These are phyloP conservation scores for Psidium guajava DNA, from an alignment of 345 rosid genomes.

Conservation along the genomic window DNA sequence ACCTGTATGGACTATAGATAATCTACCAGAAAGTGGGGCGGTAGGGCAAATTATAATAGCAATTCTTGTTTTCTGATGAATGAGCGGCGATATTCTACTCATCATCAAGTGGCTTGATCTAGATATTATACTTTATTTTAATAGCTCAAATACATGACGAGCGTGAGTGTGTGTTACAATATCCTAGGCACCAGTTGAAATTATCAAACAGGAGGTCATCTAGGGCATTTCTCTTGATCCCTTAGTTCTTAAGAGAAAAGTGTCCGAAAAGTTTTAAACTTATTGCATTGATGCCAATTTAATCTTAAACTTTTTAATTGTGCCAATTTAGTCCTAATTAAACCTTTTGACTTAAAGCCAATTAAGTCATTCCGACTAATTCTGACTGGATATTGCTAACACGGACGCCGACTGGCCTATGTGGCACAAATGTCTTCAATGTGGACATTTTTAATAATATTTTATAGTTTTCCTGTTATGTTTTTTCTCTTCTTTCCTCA, in stretches of 20 bases:
- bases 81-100: not conserved
- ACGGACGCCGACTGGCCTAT: too few relatives aligned
- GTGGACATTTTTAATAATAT: too few relatives aligned
- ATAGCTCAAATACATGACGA: not conserved
- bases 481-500: too few relatives aligned
- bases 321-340: too few relatives aligned
- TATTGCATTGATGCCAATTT: too few relatives aligned
- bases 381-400: too few relatives aligned
- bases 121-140: not conserved
- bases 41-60: not conserved
- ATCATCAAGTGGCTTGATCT: not conserved
- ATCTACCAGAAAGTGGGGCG: not conserved
- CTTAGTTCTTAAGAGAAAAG: not conserved
- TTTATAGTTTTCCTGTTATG: too few relatives aligned
- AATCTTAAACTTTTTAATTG: too few relatives aligned
- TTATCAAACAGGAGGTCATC: not conserved
- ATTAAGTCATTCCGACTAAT: too few relatives aligned
- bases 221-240: not conserved
- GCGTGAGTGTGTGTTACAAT: not conserved
- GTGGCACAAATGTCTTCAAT: too few relatives aligned
- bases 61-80: not conserved
- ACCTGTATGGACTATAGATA: not conserved
- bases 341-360: too few relatives aligned
- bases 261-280: too few relatives aligned
- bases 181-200: not conserved